A percentile compares a stretch with the other conserved stretches of the same genome.
These are phyloP conservation scores for Talaromyces sp. DNA, from an alignment of 2,329 filamentous ascomycete genomes.

Conservation along the genomic window DNA sequence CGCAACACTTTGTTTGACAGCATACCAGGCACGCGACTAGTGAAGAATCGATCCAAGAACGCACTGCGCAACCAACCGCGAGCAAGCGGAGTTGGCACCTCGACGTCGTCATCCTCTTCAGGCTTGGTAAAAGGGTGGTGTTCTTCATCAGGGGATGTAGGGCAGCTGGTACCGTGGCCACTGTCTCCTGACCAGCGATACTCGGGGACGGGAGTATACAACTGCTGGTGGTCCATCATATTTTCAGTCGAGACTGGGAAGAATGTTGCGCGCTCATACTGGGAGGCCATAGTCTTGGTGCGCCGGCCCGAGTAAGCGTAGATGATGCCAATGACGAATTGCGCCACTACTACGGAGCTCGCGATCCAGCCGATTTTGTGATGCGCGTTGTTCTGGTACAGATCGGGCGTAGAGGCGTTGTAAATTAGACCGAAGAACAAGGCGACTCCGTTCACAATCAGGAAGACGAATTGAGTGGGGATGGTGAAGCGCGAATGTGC, in stretches of 20 bases:
- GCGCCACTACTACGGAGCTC: slow-evolving; percentile 67
- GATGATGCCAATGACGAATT: slow-evolving; percentile 66
- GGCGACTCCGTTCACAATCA: slow-evolving; percentile 61
- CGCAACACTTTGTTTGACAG: slow-evolving; percentile 58
- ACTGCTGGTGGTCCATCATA: slow-evolving; percentile 52
- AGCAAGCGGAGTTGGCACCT: slow-evolving; percentile 25
- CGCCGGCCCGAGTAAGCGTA: slow-evolving; percentile 56
- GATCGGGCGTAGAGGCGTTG: slow-evolving; percentile 74
- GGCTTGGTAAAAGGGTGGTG: slow-evolving; percentile 44
- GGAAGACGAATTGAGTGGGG: slow-evolving; percentile 64
- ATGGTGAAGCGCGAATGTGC: slow-evolving; percentile 73
- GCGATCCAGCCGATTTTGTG: slow-evolving; percentile 83
- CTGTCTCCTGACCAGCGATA: slow-evolving; percentile 68
- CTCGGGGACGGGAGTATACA: slow-evolving; percentile 37
- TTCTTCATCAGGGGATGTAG: slow-evolving; percentile 59
- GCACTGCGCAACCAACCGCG: slow-evolving; percentile 46
- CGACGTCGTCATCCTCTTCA: slow-evolving; percentile 42
- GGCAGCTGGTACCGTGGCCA: slow-evolving; percentile 68
- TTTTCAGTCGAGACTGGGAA: slow-evolving; percentile 60
- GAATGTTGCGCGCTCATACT: slow-evolving; percentile 57
- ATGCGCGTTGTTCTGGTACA: slow-evolving; percentile 86
- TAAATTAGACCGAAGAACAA: slow-evolving; percentile 67
- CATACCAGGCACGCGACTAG: slow-evolving; percentile 54
- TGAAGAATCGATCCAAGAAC: slow-evolving; percentile 51
- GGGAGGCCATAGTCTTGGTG: slow-evolving; percentile 30